Evolutionary conservation across 2,329 filamentous ascomycete genomes (phyloP).

Genomic region (Fusarium verticillioides): DNA sequence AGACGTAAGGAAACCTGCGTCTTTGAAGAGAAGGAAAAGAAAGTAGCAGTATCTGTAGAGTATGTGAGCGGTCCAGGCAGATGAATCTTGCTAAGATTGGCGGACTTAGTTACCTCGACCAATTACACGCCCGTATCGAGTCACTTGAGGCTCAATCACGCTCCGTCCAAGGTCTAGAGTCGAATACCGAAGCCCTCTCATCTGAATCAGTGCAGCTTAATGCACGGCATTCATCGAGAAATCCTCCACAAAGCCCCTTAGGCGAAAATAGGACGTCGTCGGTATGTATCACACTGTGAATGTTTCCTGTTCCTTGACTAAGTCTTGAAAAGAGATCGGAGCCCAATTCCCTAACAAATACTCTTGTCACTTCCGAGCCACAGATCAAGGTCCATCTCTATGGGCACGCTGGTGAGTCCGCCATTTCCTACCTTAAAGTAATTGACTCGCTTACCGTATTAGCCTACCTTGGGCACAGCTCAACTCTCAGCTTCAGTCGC

Average conservation of each 20-base stretch:
- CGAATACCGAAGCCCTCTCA: not conserved
- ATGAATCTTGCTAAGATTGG: not conserved
- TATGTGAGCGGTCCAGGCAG: not conserved
- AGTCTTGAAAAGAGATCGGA: not conserved
- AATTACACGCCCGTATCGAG: slow-evolving; percentile 26
- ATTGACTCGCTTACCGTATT: not conserved
- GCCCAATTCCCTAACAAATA: slow-evolving; percentile 22
- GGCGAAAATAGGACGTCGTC: not conserved
- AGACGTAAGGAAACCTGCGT: slow-evolving; percentile 26
- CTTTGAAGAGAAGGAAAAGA: slow-evolving; percentile 38
- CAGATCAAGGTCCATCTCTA: slow-evolving; percentile 37
- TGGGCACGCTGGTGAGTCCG: slow-evolving; percentile 27
- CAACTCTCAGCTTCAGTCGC: slow-evolving; percentile 33
- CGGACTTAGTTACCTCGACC: slow-evolving; percentile 27
- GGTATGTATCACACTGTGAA: not conserved
- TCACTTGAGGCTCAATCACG: slow-evolving; percentile 24
- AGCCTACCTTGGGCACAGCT: slow-evolving; percentile 38
- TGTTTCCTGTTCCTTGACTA: not conserved
- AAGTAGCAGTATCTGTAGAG: slow-evolving; percentile 23
- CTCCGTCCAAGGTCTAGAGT: not conserved
- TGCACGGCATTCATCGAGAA: not conserved
- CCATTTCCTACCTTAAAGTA: accelerated
- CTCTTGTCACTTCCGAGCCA: slow-evolving; percentile 30
- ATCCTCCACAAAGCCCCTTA: not conserved
- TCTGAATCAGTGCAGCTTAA: not conserved